Evolutionary conservation across 2,329 filamentous ascomycete species (phyloP), one percentile per base, ranked within the genome.

Genomic region (Trichoderma lentiforme): DNA sequence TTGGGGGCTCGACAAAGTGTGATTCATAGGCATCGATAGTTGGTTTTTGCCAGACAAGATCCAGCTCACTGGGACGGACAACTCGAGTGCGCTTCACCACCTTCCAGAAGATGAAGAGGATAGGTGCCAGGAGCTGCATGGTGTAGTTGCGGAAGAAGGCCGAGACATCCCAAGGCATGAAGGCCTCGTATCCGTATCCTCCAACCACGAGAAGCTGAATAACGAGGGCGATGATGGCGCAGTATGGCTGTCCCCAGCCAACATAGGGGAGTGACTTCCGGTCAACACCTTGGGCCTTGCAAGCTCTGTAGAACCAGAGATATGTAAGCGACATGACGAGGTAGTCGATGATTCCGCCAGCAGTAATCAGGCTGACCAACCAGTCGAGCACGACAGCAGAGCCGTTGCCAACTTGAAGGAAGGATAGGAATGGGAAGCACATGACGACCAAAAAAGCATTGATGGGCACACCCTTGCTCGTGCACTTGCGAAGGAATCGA

Each of bases 31-130:
- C 84, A 72, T 91, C 89, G 70, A 91, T 87, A 26, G 83, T 76
- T 26, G 88, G 88, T n/a, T 85, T 82, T 75, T 91, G 85, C 88
- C 88, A 88, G 56, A 89, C 81, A 18, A 91, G 82, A 76, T 91
- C 89, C 3, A 85, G 84, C 76, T 92, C 86, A 6, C 83, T 77
- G 0, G 89, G 82, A 3, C 81, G 80, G 21, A 90, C 82, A 66
- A 87, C 82, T 72, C 84, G 84, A 2, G 90, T 92, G 71, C 82
- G 83, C 82, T 90, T 88, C 78, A 89, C 24, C 1, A 92, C 8
- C 81, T 93, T 93, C 89, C 89, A 93, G 75, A 83, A 83, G 24
- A 86, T 67, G 77, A 86, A 91, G 32, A 89, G 80, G 43, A 88
- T 77, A 8, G 86, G 84, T 0, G 85, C 84, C 28, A 90, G 78